phyloP scores from a whole-genome alignment of 2,329 filamentous ascomycete genomes.

The Aspergillus vadensis region DNA sequence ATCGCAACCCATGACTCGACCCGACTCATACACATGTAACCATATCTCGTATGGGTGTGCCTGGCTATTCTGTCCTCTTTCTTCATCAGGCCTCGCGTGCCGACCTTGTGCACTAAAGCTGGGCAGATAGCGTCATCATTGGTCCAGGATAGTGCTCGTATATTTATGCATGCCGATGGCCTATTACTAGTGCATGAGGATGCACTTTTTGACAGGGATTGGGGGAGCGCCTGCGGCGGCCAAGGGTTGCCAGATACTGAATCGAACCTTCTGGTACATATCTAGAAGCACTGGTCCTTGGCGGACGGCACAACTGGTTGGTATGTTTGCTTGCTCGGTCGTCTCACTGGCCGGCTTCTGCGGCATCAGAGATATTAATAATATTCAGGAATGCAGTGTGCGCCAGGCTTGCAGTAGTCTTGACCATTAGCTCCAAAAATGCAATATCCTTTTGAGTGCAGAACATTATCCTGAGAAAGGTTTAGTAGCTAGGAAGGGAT shows the following conservation, averaged over 20 bases:
- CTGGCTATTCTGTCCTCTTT: constrained; percentile 1
- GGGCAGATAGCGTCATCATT: background rate
- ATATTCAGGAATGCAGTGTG: background rate
- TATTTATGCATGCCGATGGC: background rate
- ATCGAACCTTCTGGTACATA: constrained; percentile 30
- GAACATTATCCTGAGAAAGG: background rate
- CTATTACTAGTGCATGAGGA: background rate
- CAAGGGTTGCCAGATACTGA: constrained; percentile 16
- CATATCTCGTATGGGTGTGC: constrained; percentile 27
- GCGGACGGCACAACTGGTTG: background rate
- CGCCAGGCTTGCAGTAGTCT: background rate
- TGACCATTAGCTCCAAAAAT: background rate
- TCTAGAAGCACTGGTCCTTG: constrained; percentile 31
- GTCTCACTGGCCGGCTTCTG: background rate
- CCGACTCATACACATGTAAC: constrained; percentile 8
- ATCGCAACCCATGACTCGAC: background rate
- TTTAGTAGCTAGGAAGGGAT: background rate
- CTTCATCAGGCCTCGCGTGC: background rate
- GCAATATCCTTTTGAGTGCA: background rate
- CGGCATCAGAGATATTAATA: background rate
- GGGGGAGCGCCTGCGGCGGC: background rate
- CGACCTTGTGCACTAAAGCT: background rate
- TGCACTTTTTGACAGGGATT: background rate
- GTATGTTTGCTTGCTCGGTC: background rate
- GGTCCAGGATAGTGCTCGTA: background rate